Evolutionary conservation across 345 rosid species (phyloP).

Genomic region (Angophora floribunda): DNA sequence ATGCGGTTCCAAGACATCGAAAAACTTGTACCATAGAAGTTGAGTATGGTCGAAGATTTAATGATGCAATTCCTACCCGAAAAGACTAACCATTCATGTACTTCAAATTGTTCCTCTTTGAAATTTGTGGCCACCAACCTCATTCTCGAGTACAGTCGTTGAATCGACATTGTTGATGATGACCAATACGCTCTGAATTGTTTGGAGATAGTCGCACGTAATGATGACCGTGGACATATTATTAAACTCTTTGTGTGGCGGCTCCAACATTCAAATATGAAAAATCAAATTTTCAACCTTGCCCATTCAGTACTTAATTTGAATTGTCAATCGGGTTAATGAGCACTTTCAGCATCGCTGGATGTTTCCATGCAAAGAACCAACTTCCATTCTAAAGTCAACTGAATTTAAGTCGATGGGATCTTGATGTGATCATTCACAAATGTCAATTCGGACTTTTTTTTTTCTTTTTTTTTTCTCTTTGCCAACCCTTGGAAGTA

Average conservation of each 20-base stretch:
- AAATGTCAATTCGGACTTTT: background rate
- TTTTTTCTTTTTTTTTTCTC: background rate
- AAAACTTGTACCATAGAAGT: background rate
- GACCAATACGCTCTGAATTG: background rate
- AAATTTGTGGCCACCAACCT: background rate
- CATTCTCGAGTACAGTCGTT: background rate
- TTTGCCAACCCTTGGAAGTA: background rate
- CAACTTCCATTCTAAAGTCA: background rate
- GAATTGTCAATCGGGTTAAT: background rate
- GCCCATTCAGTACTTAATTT: background rate
- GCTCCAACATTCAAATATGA: background rate
- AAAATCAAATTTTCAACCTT: background rate
- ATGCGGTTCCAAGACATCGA: background rate
- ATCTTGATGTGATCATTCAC: background rate
- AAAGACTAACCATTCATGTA: background rate
- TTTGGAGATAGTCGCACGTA: background rate
- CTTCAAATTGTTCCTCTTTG: background rate
- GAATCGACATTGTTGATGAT: background rate
- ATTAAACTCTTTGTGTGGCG: background rate
- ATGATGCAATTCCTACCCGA: background rate
- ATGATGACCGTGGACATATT: background rate
- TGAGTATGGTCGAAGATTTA: background rate
- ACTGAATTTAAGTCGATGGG: background rate
- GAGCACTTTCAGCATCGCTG: background rate
- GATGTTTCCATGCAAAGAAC: background rate